phyloP scores from a whole-genome alignment of 352 stramenopile species.

The Hyphochytrium catenoides region DNA sequence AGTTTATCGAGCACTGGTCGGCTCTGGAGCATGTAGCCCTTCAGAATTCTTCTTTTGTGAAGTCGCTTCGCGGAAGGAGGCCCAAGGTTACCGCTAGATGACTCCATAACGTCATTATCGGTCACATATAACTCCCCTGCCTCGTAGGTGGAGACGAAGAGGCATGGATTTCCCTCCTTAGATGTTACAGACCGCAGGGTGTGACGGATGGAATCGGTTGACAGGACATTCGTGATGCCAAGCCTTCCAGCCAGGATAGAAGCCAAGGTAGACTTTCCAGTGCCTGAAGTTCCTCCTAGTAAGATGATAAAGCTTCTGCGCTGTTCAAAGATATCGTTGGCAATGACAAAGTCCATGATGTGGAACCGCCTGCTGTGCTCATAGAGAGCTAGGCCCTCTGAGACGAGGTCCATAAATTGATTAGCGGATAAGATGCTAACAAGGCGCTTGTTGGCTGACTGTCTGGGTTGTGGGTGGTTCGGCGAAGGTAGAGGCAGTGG shows the following conservation, averaged over 20 bases:
- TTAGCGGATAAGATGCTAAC: too few species aligned
- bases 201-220: slow-evolving; percentile 57
- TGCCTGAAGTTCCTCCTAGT: slow-evolving; percentile 55
- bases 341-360: slow-evolving; percentile 48
- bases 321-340: slow-evolving; percentile 56
- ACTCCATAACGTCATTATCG: slow-evolving; percentile 20
- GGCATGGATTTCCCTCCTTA: slow-evolving; percentile 44
- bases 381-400: too few species aligned
- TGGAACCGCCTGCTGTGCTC: slow-evolving; percentile 62
- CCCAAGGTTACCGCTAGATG: slow-evolving; percentile 12
- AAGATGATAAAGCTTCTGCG: slow-evolving; percentile 57
- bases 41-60: slow-evolving; percentile 49
- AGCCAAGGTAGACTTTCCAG: slow-evolving; percentile 56
- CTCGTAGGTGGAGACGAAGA: slow-evolving; percentile 62
- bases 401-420: too few species aligned
- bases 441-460: too few species aligned
- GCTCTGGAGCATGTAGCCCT: slow-evolving; percentile 52
- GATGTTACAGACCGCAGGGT: slow-evolving; percentile 46
- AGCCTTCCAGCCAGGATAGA: slow-evolving; percentile 38
- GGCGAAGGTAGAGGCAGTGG: too few species aligned
- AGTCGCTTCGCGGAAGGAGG: slow-evolving; percentile 16
- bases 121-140: slow-evolving; percentile 37
- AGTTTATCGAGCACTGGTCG: slow-evolving; percentile 53
- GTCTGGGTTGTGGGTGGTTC: too few species aligned
- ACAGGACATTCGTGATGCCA: slow-evolving; percentile 42